These are phyloP conservation scores for Lodderomyces orthopsilosis DNA, from an alignment of 1,139 yeast species.

Conservation along the genomic window DNA sequence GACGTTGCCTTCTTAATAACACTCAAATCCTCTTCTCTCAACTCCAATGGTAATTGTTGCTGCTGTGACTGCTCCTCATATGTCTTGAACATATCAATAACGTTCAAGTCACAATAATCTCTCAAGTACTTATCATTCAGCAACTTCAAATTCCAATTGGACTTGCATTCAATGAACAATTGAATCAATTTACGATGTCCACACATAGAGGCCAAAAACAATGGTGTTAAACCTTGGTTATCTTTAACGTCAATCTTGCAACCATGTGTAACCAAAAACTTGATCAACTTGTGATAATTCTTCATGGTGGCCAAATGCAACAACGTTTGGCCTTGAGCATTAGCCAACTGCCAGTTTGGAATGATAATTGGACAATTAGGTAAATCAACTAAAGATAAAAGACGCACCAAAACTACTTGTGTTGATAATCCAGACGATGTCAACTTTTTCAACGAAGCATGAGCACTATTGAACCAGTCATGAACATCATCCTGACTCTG, in stretches of 20 bases:
- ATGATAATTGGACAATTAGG: constrained; percentile 61
- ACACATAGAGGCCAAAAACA: constrained; percentile 77
- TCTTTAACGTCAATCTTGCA: constrained; percentile 77
- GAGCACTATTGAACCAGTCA: constrained; percentile 52
- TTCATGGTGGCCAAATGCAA: constrained; percentile 78
- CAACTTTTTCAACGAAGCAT: constrained; percentile 47
- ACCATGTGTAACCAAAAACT: constrained; percentile 70
- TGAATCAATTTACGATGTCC: constrained; percentile 67
- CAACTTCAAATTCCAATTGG: constrained; percentile 58
- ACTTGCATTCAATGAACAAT: constrained; percentile 59
- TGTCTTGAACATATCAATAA: constrained; percentile 50
- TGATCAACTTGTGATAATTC: constrained; percentile 62
- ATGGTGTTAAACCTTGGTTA: constrained; percentile 77
- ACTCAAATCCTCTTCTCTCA: constrained; percentile 10
- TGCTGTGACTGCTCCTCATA: constrained; percentile 18
- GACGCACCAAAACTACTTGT: constrained; percentile 60
- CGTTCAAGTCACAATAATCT: constrained; percentile 63
- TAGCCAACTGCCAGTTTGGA: constrained; percentile 80
- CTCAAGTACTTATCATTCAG: constrained; percentile 54
- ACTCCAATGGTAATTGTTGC: constrained; percentile 3
- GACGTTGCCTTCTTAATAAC: constrained; percentile 28
- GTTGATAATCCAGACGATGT: constrained; percentile 46
- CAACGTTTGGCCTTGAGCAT: constrained; percentile 80
- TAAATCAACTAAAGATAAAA: constrained; percentile 60
- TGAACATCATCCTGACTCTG: constrained; percentile 2